Percentiles rank a stretch among this genome's conserved stretches.
These are phyloP conservation scores for Paramecium biaurelia DNA, from an alignment of 73 alveolate genomes.

Conservation along the genomic window DNA sequence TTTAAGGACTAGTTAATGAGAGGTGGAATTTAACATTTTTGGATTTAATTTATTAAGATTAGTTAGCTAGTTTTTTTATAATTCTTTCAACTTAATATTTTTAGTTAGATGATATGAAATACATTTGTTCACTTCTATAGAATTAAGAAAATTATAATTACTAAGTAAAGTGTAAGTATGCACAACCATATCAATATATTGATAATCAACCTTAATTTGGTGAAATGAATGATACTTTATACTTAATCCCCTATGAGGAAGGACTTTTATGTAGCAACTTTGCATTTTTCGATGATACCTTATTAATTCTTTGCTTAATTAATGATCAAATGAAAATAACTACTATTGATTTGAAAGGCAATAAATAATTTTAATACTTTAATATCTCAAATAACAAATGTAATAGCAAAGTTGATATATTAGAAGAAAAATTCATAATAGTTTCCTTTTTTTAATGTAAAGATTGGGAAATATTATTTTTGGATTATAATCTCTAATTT, in stretches of 20 bases:
- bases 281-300: background rate
- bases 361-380: background rate
- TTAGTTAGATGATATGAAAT: background rate
- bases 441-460: background rate
- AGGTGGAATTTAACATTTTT: background rate
- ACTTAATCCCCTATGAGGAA: background rate
- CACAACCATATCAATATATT: background rate
- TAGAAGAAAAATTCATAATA: background rate
- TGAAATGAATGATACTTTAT: background rate
- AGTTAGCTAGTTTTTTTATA: background rate
- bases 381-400: background rate
- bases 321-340: background rate
- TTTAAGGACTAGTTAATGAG: background rate
- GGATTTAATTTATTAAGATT: background rate
- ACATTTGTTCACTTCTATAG: background rate
- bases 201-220: background rate
- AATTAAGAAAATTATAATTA: background rate
- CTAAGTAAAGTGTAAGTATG: background rate
- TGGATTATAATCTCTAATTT: background rate
- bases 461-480: background rate
- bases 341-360: background rate
- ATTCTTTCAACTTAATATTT: background rate
- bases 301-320: background rate
- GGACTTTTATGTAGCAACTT: background rate
- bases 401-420: background rate